phyloP scores from a whole-genome alignment of 176 grass and related monocot genomes.

The Hyparrhenia diplandra region DNA sequence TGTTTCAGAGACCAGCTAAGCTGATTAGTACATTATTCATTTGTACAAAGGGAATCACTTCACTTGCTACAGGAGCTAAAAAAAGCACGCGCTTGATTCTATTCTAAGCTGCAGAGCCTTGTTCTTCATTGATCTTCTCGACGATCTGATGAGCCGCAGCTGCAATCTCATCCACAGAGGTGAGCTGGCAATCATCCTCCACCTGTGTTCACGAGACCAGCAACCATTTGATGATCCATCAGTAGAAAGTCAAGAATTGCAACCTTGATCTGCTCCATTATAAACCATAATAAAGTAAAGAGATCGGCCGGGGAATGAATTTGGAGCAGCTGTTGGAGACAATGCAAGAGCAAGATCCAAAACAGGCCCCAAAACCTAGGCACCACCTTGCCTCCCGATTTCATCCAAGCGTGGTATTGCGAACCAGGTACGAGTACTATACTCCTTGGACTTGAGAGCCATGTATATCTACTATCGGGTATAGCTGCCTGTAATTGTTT shows the following conservation, averaged over 20 bases:
- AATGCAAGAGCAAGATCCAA: conserved; percentile 45
- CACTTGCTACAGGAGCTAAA: conserved; percentile 18
- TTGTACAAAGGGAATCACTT: conserved; percentile 16
- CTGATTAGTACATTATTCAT: conserved; percentile 36
- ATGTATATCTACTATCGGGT: no score
- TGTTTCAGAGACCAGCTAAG: not conserved
- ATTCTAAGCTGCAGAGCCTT: conserved; percentile 20
- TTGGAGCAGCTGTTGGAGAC: conserved; percentile 15
- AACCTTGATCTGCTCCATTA: conserved; percentile 2
- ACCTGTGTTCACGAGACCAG: conserved; percentile 59
- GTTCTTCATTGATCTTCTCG: conserved; percentile 56
- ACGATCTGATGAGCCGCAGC: conserved; percentile 60
- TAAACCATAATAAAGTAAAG: conserved; percentile 17
- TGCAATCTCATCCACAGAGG: conserved; percentile 75
- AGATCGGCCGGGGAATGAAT: conserved; percentile 19
- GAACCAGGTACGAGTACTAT: conserved; percentile 9
- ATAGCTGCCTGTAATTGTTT: not conserved
- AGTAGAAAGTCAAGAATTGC: not conserved
- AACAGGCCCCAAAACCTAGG: conserved; percentile 21
- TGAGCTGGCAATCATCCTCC: conserved; percentile 67
- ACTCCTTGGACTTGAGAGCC: no score
- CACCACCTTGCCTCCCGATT: conserved; percentile 13
- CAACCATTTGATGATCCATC: not conserved
- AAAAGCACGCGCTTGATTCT: not conserved
- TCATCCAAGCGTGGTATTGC: conserved; percentile 24